Base-by-base conservation (phyloP, 192 early-diverging fungal genomes). In the Bifiguratus adelaidae region DNA sequence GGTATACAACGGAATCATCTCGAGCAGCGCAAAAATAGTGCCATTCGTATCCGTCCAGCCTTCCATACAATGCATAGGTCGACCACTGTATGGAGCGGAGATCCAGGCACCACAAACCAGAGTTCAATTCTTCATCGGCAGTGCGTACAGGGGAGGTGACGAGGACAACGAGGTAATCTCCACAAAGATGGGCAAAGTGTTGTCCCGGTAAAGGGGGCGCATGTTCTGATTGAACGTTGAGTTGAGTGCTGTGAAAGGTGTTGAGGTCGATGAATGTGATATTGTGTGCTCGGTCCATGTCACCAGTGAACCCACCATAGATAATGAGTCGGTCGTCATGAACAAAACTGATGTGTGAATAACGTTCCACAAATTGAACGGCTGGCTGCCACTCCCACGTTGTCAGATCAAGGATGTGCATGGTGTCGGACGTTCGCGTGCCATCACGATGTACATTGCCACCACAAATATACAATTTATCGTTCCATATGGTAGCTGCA, bases 391-490 rank as follows among this genome's bases (percentile, higher is more conserved):
- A 82, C 23, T 60, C 63, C 63, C 76, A 70, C 7, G 65, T 74
- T 41, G 47, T 20, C 2, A 83, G 60, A 42, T 83, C 75, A 20
- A 81, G 56, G 21, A 68, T 54, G 24, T 67, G 32, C 22, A 72
- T 30, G 3, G 48, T 56, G 43, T 65, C 56, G 16, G 49, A 16
- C 16, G 40, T 36, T 22, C 22, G 21, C 24, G 22, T 41, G 30
- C 49, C 56, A 21, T 63, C 32, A 18, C 48, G 23, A 51, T 30
- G 36, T 16, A 26, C 22, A n/a, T 53, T 51, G 8, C 74, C 77
- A 11, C 82, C 82, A 28, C 70, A 66, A 7, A 85, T 65, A 49
- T 81, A 85, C 5, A 85, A 60, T 47, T 65, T 83, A 50, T 79
- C 60, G 24, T 80, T 40, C 44, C 76, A 53, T 33, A 81, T 76